These are phyloP conservation scores for Chenopodium quinoa DNA, from an alignment of 148 eudicot genomes.

Conservation along the genomic window DNA sequence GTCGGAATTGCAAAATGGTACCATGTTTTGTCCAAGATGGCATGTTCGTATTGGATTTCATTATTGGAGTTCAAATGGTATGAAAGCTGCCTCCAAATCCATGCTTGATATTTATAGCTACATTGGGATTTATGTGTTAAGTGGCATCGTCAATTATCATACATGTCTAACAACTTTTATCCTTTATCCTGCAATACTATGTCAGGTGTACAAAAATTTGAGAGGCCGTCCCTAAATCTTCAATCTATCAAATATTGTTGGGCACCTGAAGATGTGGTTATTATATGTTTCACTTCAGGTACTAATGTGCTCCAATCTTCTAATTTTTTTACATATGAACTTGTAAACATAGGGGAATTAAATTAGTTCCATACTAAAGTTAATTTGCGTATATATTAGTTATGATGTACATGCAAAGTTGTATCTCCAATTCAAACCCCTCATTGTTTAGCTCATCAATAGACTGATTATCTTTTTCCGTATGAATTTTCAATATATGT, in stretches of 20 bases:
- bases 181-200: constrained; percentile 15
- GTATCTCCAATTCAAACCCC: neutral
- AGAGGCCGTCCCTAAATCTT: constrained; percentile 28
- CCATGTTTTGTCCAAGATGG: constrained; percentile 47
- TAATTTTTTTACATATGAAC: neutral
- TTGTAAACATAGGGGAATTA: neutral
- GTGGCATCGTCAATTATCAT: neutral
- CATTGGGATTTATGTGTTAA: neutral
- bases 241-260: constrained; percentile 41
- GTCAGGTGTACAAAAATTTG: constrained; percentile 39
- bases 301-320: neutral
- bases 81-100: constrained; percentile 24
- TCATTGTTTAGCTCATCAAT: neutral
- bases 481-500: neutral
- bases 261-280: constrained; percentile 61
- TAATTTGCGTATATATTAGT: neutral
- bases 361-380: constrained; percentile 2
- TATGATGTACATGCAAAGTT: neutral
- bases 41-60: constrained; percentile 47
- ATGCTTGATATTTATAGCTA: neutral
- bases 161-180: neutral
- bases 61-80: constrained; percentile 18
- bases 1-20: constrained; percentile 37
- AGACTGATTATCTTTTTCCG: neutral
- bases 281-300: constrained; percentile 98